Evolutionary conservation across 1,284 basidiomycete genomes (phyloP).

Genomic region (Cryptococcus floricola): DNA sequence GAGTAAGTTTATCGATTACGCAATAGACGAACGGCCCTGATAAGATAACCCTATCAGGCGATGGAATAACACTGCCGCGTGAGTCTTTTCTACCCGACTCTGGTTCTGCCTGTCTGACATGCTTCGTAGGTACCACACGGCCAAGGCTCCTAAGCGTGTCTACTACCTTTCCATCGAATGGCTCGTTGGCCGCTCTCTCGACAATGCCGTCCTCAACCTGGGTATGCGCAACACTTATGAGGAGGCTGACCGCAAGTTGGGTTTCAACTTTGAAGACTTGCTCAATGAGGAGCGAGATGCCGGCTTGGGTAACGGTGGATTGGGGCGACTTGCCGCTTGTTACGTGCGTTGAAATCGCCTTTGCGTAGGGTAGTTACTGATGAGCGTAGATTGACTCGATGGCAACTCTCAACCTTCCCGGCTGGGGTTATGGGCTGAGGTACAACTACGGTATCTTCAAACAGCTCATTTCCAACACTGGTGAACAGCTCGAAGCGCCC

Average conservation of each 20-base stretch:
- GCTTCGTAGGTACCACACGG: slow-evolving; percentile 40
- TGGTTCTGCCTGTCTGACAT: background rate
- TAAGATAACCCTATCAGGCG: slow-evolving; percentile 18
- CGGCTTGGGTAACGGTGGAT: slow-evolving; percentile 74
- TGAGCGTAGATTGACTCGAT: slow-evolving; percentile 43
- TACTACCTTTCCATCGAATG: slow-evolving; percentile 82
- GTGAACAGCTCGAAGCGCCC: slow-evolving; percentile 82
- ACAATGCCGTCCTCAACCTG: slow-evolving; percentile 84
- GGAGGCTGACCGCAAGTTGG: slow-evolving; percentile 66
- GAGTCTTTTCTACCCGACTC: background rate
- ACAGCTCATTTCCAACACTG: slow-evolving; percentile 69
- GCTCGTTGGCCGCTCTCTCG: slow-evolving; percentile 74
- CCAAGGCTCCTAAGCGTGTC: slow-evolving; percentile 53
- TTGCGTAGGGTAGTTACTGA: background rate
- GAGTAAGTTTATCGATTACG: slow-evolving; percentile 14
- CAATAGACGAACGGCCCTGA: background rate
- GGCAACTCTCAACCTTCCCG: slow-evolving; percentile 72
- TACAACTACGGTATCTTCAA: slow-evolving; percentile 94
- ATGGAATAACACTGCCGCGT: slow-evolving; percentile 49
- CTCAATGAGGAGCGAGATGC: slow-evolving; percentile 84
- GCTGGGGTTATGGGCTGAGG: slow-evolving; percentile 80
- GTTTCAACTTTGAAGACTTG: slow-evolving; percentile 73
- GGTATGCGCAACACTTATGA: slow-evolving; percentile 71
- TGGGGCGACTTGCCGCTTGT: slow-evolving; percentile 88
- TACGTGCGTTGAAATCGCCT: slow-evolving; percentile 56